Conservation (phyloP, 768 basidiomycete genomes). For the Auricularia sp. region DNA sequence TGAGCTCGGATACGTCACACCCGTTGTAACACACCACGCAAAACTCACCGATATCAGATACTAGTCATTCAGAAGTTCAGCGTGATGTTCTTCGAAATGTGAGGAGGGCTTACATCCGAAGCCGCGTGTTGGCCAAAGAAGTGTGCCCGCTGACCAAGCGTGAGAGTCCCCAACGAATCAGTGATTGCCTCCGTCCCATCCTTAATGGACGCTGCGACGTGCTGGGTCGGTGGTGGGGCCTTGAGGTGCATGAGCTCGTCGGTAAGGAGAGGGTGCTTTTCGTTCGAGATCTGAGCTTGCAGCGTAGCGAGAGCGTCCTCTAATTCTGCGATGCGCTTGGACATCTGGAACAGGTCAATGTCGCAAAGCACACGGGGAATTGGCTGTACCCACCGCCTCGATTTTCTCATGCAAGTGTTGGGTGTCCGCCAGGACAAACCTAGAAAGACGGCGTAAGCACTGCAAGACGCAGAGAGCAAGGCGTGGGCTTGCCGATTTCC, state of each 20-base stretch:
- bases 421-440: neutral
- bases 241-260: constrained; percentile 71
- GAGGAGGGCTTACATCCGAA: neutral
- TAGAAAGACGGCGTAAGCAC: neutral
- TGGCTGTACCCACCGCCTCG: neutral
- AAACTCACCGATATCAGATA: neutral
- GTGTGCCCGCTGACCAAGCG: neutral
- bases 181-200: neutral
- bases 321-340: constrained; percentile 31
- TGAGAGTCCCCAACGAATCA: neutral
- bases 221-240: constrained; percentile 27
- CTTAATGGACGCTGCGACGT: neutral
- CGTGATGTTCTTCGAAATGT: neutral
- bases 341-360: neutral
- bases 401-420: constrained; percentile 1
- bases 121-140: neutral
- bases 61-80: neutral
- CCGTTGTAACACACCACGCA: too few species aligned
- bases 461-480: too few species aligned
- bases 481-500: too few species aligned
- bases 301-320: constrained; percentile 59
- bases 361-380: neutral
- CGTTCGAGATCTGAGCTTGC: constrained; percentile 43
- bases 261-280: constrained; percentile 55
- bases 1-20: too few species aligned